Conservation (phyloP, 2,329 filamentous ascomycete species). For the Colletotrichum agaves region DNA sequence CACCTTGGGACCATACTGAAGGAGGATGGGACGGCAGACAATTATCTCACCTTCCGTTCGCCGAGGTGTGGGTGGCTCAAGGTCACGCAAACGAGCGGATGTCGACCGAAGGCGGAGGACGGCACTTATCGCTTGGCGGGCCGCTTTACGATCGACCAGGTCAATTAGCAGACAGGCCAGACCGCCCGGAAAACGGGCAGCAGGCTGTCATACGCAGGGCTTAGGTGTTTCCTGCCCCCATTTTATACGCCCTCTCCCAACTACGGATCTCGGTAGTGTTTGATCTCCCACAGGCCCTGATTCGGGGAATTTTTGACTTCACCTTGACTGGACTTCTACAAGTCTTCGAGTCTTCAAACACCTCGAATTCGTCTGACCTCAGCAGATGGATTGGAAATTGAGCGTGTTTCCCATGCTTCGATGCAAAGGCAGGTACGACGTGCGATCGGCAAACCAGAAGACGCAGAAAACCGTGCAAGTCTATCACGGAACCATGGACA, state of each 20-base stretch:
- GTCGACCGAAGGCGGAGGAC: conserved; percentile 33
- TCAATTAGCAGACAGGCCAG: conserved; percentile 7
- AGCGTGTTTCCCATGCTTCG: not conserved
- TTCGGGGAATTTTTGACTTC: conserved; percentile 8
- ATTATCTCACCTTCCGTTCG: conserved; percentile 5
- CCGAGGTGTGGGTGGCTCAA: conserved; percentile 27
- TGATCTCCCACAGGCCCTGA: conserved; percentile 28
- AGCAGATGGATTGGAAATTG: not conserved
- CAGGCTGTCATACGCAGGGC: conserved; percentile 8
- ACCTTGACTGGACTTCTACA: not conserved
- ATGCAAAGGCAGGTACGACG: conserved; percentile 16
- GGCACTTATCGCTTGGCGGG: conserved; percentile 31
- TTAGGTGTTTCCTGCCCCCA: not conserved
- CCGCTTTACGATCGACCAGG: conserved; percentile 22
- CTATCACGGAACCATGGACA: conserved; percentile 22
- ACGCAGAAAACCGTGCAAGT: conserved; percentile 16
- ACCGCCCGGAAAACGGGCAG: conserved; percentile 4
- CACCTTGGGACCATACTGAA: conserved; percentile 27
- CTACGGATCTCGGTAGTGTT: conserved; percentile 35
- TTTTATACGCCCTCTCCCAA: conserved; percentile 16
- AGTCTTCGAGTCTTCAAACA: not conserved
- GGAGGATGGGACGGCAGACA: conserved; percentile 2
- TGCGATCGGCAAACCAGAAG: conserved; percentile 12
- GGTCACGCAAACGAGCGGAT: conserved; percentile 33
- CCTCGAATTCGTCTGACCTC: not conserved